Percentiles rank a stretch among this genome's conserved stretches.
These are phyloP conservation scores for Eragrostis nindensis DNA, from an alignment of 176 grass and related monocot genomes.

Conservation along the genomic window DNA sequence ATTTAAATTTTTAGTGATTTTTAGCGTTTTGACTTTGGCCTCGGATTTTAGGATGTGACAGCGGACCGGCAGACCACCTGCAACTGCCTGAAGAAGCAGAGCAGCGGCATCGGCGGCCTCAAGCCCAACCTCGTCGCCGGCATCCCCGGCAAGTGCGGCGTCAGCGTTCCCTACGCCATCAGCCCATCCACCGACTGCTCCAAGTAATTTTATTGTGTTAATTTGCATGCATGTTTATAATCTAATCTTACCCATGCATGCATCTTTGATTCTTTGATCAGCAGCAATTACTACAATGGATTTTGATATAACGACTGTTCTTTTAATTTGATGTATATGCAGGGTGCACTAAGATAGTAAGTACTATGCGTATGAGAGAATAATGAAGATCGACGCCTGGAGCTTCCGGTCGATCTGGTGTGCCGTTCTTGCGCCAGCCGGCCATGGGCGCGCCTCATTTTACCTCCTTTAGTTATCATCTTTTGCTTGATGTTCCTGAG, in stretches of 20 bases:
- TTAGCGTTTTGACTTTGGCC: too few relatives aligned
- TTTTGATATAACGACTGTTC: neutral
- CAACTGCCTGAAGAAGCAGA: conserved; percentile 46
- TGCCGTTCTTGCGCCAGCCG: neutral
- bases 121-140: neutral
- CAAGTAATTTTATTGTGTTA: neutral
- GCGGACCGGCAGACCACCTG: conserved; percentile 43
- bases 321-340: neutral
- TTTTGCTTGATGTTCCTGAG: neutral
- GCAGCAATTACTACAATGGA: neutral
- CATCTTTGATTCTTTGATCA: too few relatives aligned
- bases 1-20: too few relatives aligned
- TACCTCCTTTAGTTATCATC: neutral
- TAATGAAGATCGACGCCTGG: neutral
- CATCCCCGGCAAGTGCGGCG: conserved; percentile 50
- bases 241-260: too few relatives aligned
- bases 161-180: conserved; percentile 51
- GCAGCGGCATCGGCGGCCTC: neutral
- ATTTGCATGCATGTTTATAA: too few relatives aligned
- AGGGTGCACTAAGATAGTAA: neutral
- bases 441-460: neutral
- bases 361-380: neutral
- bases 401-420: too few relatives aligned
- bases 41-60: too few relatives aligned
- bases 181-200: conserved; percentile 50